phyloP scores from a whole-genome alignment of 1,139 yeast species.

The Pneumocystis sp. region DNA sequence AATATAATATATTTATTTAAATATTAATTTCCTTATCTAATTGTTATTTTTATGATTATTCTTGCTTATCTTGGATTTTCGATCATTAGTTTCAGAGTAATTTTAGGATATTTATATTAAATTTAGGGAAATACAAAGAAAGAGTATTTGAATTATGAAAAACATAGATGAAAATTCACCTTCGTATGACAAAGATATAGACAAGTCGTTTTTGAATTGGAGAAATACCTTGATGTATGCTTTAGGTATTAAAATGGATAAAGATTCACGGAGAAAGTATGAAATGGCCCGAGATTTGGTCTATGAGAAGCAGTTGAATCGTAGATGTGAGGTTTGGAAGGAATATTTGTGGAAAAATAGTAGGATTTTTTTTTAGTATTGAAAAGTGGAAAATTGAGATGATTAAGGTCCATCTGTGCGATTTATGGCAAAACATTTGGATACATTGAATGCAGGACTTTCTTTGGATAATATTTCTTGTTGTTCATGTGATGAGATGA shows the following conservation, averaged over 20 bases:
- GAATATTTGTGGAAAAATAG: constrained; percentile 61
- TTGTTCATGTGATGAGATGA: constrained; percentile 70
- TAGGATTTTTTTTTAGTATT: constrained; percentile 1
- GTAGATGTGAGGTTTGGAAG: constrained; percentile 51
- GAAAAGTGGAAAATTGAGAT: background rate
- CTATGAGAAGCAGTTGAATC: constrained; percentile 42
- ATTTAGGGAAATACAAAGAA: background rate
- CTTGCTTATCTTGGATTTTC: background rate
- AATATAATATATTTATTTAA: no score
- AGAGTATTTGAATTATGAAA: background rate
- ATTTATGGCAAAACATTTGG: constrained; percentile 76
- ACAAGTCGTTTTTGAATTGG: constrained; percentile 15
- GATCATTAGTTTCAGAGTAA: no score
- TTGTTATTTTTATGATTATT: background rate
- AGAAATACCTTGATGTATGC: constrained; percentile 9
- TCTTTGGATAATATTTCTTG: constrained; percentile 46
- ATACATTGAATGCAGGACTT: constrained; percentile 48
- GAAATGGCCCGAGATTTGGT: constrained; percentile 9
- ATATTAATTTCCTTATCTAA: background rate
- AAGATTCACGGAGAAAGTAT: constrained; percentile 5
- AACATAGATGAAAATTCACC: background rate
- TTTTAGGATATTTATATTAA: no score
- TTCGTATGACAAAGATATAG: background rate
- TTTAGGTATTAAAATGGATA: constrained; percentile 3
- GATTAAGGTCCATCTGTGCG: constrained; percentile 57